A percentile compares a stretch with the other conserved stretches of the same genome.
These are phyloP conservation scores for Penicillium decumbens DNA, from an alignment of 2,329 filamentous ascomycete species.

Conservation along the genomic window DNA sequence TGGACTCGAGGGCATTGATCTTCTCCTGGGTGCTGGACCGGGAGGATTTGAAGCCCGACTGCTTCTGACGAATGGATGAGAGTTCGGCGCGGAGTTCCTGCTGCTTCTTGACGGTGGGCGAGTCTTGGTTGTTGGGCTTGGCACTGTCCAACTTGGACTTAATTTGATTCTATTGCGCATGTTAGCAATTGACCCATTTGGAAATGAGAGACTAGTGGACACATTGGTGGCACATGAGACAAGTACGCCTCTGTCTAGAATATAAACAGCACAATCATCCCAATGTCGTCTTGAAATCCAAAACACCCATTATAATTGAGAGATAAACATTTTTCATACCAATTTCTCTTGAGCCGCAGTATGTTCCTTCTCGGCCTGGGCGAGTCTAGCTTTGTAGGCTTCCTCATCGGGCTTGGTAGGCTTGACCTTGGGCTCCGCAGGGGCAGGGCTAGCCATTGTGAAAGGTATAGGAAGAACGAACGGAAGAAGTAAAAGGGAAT, in stretches of 20 bases:
- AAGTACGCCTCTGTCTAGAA: neutral
- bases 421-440: constrained; percentile 48
- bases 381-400: constrained; percentile 71
- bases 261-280: neutral
- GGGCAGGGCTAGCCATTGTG: constrained; percentile 37
- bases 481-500: constrained; percentile 11
- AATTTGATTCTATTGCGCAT: constrained; percentile 68
- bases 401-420: constrained; percentile 86
- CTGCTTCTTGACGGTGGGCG: constrained; percentile 73
- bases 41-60: constrained; percentile 79
- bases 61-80: constrained; percentile 78
- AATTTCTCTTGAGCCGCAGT: constrained; percentile 67
- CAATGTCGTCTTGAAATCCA: neutral
- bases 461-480: constrained; percentile 8
- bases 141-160: constrained; percentile 84
- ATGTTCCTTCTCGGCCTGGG: constrained; percentile 82
- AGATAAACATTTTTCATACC: constrained; percentile 42
- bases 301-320: neutral
- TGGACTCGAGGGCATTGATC: constrained; percentile 86
- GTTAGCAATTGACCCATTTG: constrained; percentile 14
- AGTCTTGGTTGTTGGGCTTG: constrained; percentile 75
- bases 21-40: constrained; percentile 76
- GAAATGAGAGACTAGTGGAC: neutral
- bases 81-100: constrained; percentile 79
- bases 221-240: neutral